Percentiles rank a stretch among this genome's conserved stretches.
phyloP scores from a whole-genome alignment of 1,139 yeast species.

The Debaryomyces sp. region DNA sequence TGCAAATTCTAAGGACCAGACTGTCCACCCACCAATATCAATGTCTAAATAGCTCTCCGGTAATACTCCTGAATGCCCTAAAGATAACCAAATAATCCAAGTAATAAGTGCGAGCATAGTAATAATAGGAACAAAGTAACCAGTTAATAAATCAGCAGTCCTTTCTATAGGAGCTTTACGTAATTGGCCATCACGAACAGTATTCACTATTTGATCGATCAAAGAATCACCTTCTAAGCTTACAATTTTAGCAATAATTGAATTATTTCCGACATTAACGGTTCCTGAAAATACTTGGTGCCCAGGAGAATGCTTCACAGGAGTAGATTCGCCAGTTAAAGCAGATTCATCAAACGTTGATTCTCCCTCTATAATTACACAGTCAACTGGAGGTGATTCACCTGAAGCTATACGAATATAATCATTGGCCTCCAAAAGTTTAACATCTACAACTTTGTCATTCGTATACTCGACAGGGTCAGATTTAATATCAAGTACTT shows the following conservation, averaged over 20 bases:
- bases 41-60: conserved; percentile 61
- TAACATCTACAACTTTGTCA: conserved; percentile 47
- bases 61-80: conserved; percentile 57
- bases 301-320: conserved; percentile 50
- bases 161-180: conserved; percentile 76
- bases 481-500: conserved; percentile 19
- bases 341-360: conserved; percentile 76
- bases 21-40: conserved; percentile 73
- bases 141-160: conserved; percentile 69
- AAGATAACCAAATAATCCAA: conserved; percentile 68
- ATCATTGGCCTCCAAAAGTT: conserved; percentile 66
- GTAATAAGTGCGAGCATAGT: conserved; percentile 60
- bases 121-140: conserved; percentile 73
- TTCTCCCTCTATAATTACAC: conserved; percentile 58
- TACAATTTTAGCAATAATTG: conserved; percentile 59
- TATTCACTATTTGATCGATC: conserved; percentile 67
- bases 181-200: conserved; percentile 75
- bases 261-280: conserved; percentile 57
- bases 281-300: conserved; percentile 78
- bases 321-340: conserved; percentile 70
- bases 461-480: conserved; percentile 23
- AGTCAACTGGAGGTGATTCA: conserved; percentile 73
- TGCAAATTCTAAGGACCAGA: conserved; percentile 78
- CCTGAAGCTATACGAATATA: conserved; percentile 62
- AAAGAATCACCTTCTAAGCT: conserved; percentile 67